Percentiles rank a stretch among this genome's conserved stretches.
Evolutionary conservation across 2,329 filamentous ascomycete species (phyloP).

Genomic region (Cercospora berteroae): DNA sequence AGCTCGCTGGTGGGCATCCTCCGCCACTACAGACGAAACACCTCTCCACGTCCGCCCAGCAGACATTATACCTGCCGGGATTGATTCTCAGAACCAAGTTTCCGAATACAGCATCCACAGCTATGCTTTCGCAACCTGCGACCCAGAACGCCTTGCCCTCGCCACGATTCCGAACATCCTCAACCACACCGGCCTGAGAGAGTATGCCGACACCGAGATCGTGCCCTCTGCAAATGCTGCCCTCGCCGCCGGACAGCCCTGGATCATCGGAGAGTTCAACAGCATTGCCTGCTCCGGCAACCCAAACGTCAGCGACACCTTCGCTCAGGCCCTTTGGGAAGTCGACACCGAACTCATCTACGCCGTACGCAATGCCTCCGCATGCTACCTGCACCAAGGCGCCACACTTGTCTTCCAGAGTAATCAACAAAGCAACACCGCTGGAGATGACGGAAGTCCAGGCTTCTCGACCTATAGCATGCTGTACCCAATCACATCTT

Average conservation of each 20-base stretch:
- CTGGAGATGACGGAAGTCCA: constrained; percentile 31
- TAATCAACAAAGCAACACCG: constrained; percentile 31
- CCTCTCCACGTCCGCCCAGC: constrained; percentile 32
- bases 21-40: constrained; percentile 33
- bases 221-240: constrained; percentile 33
- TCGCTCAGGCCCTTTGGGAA: constrained; percentile 44
- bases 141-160: constrained; percentile 27
- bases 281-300: constrained; percentile 43
- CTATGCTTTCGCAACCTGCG: constrained; percentile 35
- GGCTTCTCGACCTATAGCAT: constrained; percentile 34
- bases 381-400: constrained; percentile 40
- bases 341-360: constrained; percentile 42
- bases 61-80: constrained; percentile 33
- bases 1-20: constrained; percentile 33
- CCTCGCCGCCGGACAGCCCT: constrained; percentile 29
- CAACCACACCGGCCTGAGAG: constrained; percentile 31
- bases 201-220: constrained; percentile 33
- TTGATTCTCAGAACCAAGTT: constrained; percentile 29
- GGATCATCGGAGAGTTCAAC: constrained; percentile 44
- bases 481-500: constrained; percentile 30
- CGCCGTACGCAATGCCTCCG: constrained; percentile 41
- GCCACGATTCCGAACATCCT: constrained; percentile 33
- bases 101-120: constrained; percentile 35
- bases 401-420: constrained; percentile 35
- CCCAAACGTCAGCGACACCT: constrained; percentile 44